These are phyloP conservation scores for Conticribra weissflogii DNA, from an alignment of 108 stramenopile genomes.

Conservation along the genomic window DNA sequence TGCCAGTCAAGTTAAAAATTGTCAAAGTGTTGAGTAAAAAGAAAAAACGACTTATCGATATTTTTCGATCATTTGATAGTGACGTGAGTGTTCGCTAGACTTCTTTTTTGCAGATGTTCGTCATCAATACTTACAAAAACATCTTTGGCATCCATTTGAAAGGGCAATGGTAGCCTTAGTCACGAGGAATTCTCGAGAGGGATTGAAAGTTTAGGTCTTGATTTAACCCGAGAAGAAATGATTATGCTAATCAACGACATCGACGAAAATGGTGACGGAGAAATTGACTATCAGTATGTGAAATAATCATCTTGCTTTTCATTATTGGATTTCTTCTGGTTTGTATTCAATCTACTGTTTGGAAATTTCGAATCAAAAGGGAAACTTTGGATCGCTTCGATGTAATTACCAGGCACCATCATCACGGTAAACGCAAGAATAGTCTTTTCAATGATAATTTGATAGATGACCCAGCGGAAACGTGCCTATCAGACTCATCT, in stretches of 20 bases:
- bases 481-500: too few relatives aligned
- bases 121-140: background rate
- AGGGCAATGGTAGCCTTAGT: conserved; percentile 14
- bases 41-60: conserved; percentile 33
- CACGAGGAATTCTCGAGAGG: conserved; percentile 32
- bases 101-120: background rate
- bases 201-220: conserved; percentile 15
- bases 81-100: conserved; percentile 1
- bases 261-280: conserved; percentile 34
- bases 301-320: background rate
- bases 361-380: conserved; percentile 2
- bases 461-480: too few relatives aligned
- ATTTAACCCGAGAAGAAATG: conserved; percentile 21
- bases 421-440: conserved; percentile 17
- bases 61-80: conserved; percentile 38
- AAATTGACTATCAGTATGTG: conserved; percentile 11
- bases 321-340: background rate
- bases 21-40: conserved; percentile 23
- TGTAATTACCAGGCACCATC: conserved; percentile 3
- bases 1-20: conserved; percentile 40
- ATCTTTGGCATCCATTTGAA: background rate
- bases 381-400: conserved; percentile 39
- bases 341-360: background rate
- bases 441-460: conserved; percentile 30
- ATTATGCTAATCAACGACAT: conserved; percentile 23